phyloP scores from a whole-genome alignment of 495 filamentous ascomycete species.

The Melanomma pulvis-pyrius region DNA sequence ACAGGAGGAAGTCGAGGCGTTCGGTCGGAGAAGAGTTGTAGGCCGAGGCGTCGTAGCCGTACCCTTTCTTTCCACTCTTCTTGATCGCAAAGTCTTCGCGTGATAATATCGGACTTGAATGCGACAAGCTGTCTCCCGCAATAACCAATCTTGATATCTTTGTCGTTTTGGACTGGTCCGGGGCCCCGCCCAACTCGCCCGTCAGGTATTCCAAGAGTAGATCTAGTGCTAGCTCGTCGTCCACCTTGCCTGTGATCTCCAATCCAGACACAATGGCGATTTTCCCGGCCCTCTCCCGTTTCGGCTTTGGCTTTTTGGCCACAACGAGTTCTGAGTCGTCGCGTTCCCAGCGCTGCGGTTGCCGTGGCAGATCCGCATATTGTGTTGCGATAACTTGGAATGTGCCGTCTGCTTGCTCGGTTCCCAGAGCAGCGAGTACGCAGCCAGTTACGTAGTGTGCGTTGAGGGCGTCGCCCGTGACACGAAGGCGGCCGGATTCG shows the following conservation, averaged over 20 bases:
- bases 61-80: constrained; percentile 68
- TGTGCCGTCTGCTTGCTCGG: constrained; percentile 86
- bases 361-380: constrained; percentile 80
- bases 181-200: constrained; percentile 70
- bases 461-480: constrained; percentile 69
- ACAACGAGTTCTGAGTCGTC: constrained; percentile 50
- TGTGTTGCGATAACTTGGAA: constrained; percentile 90
- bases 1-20: constrained; percentile 80
- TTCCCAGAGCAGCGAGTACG: constrained; percentile 87
- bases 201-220: constrained; percentile 85
- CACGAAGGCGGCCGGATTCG: constrained; percentile 86
- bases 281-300: constrained; percentile 48
- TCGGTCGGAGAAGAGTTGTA: constrained; percentile 85
- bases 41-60: constrained; percentile 86
- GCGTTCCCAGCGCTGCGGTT: constrained; percentile 75
- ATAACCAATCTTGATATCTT: constrained; percentile 85
- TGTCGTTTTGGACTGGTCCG: constrained; percentile 59
- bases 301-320: constrained; percentile 51
- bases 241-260: constrained; percentile 71
- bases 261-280: constrained; percentile 90
- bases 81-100: constrained; percentile 56
- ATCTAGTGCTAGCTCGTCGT: constrained; percentile 70
- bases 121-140: constrained; percentile 81
- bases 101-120: constrained; percentile 49
- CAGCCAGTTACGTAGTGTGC: constrained; percentile 82